Percentiles rank a stretch among this genome's conserved stretches.
phyloP scores from a whole-genome alignment of 768 basidiomycete genomes.

The Boletus pseudopeckii region DNA sequence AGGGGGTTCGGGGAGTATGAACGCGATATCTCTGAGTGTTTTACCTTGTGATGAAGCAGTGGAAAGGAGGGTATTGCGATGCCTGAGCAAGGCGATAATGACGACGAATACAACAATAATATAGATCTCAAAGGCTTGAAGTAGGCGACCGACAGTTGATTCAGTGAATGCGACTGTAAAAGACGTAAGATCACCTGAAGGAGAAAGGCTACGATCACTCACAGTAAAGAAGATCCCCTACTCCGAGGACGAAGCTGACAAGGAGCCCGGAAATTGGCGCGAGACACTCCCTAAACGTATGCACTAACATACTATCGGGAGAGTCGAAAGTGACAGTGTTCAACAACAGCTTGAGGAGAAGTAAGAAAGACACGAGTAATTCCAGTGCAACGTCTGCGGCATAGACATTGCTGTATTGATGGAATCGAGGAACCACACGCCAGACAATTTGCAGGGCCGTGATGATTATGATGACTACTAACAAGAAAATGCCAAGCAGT shows the following conservation, averaged over 20 bases:
- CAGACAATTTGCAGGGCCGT: conserved; percentile 61
- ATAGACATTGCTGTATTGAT: conserved; percentile 47
- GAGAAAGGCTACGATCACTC: conserved; percentile 30
- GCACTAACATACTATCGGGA: conserved; percentile 38
- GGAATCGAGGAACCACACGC: conserved; percentile 44
- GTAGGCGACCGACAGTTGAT: conserved; percentile 62
- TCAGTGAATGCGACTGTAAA: conserved; percentile 64
- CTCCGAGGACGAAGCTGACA: conserved; percentile 49
- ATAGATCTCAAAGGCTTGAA: conserved; percentile 61
- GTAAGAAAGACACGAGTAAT: conserved; percentile 53
- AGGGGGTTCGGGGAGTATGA: conserved; percentile 24
- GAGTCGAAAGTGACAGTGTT: conserved; percentile 46
- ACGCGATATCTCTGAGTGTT: not conserved
- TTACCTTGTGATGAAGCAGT: not conserved
- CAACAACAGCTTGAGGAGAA: conserved; percentile 60
- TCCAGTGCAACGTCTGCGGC: conserved; percentile 55
- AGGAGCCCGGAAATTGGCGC: conserved; percentile 51
- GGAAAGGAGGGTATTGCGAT: conserved; percentile 8
- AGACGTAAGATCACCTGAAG: conserved; percentile 9
- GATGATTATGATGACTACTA: conserved; percentile 44
- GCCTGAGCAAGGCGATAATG: conserved; percentile 39
- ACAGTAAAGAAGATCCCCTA: conserved; percentile 59
- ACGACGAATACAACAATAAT: conserved; percentile 58
- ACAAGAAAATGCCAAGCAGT: conserved; percentile 48
- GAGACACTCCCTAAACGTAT: conserved; percentile 43